phyloP scores from a whole-genome alignment of 139 green algal species.

The Desmodesmus armatus region DNA sequence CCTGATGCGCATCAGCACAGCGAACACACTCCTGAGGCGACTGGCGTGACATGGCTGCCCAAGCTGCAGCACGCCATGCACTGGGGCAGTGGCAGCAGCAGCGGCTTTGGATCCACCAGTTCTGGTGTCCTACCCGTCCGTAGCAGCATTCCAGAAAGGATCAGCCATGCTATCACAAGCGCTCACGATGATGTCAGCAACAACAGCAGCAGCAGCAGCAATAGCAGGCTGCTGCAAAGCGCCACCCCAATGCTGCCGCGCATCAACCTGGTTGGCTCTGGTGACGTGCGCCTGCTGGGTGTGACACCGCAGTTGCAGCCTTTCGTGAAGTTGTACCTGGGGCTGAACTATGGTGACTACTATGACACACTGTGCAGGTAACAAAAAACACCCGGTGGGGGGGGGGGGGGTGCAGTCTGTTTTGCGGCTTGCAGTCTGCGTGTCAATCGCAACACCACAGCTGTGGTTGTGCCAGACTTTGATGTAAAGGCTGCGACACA shows the following conservation, averaged over 20 bases:
- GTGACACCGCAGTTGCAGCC: conserved; percentile 26
- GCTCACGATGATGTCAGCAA: too few species aligned
- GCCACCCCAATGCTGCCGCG: neutral
- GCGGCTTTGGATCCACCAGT: neutral
- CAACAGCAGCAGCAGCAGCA: conserved; percentile 7
- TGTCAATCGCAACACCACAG: neutral
- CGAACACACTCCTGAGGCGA: neutral
- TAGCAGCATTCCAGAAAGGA: too few species aligned
- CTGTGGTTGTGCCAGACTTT: neutral
- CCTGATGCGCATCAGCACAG: neutral
- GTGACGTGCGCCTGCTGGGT: neutral
- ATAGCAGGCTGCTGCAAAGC: neutral
- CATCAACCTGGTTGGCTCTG: conserved; percentile 46
- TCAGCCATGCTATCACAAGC: too few species aligned
- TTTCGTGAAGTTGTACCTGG: conserved; percentile 18
- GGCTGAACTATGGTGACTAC: conserved; percentile 38
- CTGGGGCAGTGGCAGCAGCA: conserved; percentile 3
- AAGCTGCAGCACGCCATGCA: neutral
- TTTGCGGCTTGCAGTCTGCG: neutral
- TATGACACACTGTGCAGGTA: conserved; percentile 52
- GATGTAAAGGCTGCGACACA: neutral
- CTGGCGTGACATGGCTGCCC: neutral
- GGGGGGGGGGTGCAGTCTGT: neutral
- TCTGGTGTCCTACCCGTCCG: too few species aligned
- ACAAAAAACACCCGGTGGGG: neutral